Conservation (phyloP, 2,329 filamentous ascomycete species). For the Metarhizium guizhouense region DNA sequence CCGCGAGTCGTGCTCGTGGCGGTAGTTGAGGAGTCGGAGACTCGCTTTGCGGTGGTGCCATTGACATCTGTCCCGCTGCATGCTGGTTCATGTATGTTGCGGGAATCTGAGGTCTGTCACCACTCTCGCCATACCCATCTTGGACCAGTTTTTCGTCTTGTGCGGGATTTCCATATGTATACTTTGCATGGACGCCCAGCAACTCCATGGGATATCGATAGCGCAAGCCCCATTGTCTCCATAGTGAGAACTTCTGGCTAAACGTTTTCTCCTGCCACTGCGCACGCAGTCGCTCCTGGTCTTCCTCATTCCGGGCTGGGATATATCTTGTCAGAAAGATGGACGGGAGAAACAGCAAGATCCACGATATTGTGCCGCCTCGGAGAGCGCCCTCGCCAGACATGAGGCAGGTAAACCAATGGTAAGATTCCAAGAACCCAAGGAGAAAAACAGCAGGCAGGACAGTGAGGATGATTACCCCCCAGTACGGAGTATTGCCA, state of each 20-base stretch:
- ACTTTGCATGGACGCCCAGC: conserved; percentile 8
- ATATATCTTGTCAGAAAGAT: conserved; percentile 10
- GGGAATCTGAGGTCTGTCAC: neutral
- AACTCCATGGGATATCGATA: conserved; percentile 9
- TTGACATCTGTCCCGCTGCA: neutral
- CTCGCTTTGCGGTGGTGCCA: neutral
- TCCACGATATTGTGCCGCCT: conserved; percentile 22
- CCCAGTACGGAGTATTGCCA: conserved; percentile 7
- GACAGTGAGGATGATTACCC: conserved; percentile 17
- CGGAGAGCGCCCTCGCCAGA: conserved; percentile 18
- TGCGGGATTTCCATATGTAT: neutral
- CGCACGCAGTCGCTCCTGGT: conserved; percentile 7
- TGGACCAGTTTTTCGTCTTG: neutral
- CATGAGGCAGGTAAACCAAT: conserved; percentile 24
- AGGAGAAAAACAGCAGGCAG: conserved; percentile 20
- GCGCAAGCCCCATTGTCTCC: conserved; percentile 12
- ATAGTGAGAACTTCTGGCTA: conserved; percentile 8
- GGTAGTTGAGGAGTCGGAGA: neutral
- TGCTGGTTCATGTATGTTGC: neutral
- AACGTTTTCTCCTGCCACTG: conserved; percentile 8
- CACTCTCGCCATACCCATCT: neutral
- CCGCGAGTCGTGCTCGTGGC: neutral
- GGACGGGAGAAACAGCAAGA: conserved; percentile 7
- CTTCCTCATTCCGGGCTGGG: conserved; percentile 6
- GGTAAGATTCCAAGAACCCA: conserved; percentile 21